Evolutionary conservation across 2,329 filamentous ascomycete genomes (phyloP).

Genomic region (Ceratocystis destructans): DNA sequence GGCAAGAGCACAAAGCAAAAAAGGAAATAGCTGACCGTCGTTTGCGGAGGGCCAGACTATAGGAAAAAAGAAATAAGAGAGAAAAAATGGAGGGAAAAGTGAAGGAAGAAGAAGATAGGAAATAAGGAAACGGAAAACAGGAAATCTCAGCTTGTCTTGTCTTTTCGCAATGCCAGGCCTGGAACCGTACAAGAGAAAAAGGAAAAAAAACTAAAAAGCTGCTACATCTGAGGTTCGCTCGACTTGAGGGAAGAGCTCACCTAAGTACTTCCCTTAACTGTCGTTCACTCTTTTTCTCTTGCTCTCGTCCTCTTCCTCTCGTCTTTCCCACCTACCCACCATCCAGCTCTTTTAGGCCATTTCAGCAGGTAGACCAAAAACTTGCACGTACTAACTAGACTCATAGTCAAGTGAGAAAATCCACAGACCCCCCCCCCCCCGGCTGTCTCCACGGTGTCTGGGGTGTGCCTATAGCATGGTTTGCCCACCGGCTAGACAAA

Average conservation of each 20-base stretch:
- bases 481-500: background rate
- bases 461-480: background rate
- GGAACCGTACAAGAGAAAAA: background rate
- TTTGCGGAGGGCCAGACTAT: slow-evolving; percentile 5
- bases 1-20: background rate
- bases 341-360: background rate
- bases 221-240: background rate
- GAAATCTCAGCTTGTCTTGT: background rate
- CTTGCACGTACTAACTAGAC: background rate
- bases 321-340: background rate
- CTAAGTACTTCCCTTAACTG: background rate
- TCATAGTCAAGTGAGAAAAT: background rate
- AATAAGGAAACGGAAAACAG: background rate
- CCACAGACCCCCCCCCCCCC: background rate
- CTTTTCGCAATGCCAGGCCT: background rate
- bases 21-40: background rate
- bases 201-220: background rate
- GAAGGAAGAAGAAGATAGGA: background rate
- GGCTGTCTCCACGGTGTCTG: background rate
- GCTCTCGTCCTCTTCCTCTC: background rate
- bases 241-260: background rate
- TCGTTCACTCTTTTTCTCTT: background rate
- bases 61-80: background rate
- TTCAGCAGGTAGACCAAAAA: background rate
- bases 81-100: background rate